Evolutionary conservation across 495 filamentous ascomycete species (phyloP).

Genomic region (Hypoxylon perforatum): DNA sequence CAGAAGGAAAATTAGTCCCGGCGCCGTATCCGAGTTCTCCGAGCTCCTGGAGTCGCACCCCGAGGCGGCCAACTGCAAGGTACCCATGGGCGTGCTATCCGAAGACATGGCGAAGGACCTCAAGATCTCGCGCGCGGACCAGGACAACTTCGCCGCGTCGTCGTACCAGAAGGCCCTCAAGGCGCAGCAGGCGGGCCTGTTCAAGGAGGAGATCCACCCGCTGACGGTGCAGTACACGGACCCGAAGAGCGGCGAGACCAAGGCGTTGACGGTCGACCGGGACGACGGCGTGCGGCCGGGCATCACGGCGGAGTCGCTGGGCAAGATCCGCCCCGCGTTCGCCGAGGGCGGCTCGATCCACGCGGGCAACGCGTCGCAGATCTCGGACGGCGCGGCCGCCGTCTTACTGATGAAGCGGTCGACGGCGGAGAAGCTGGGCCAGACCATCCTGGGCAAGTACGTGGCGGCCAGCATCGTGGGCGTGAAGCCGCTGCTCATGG

Average conservation of each 20-base stretch:
- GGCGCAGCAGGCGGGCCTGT: constrained; percentile 89
- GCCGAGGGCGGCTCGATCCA: constrained; percentile 93
- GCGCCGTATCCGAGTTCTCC: constrained; percentile 92
- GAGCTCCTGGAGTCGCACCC: constrained; percentile 86
- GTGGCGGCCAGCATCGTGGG: constrained; percentile 86
- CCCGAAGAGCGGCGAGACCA: constrained; percentile 89
- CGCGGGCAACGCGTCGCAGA: constrained; percentile 94
- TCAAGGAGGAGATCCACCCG: constrained; percentile 92
- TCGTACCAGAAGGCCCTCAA: constrained; percentile 89
- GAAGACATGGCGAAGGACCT: constrained; percentile 94
- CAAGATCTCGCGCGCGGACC: constrained; percentile 73
- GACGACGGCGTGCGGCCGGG: constrained; percentile 90
- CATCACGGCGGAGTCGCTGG: constrained; percentile 85
- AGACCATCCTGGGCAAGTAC: constrained; percentile 88
- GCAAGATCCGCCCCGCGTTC: constrained; percentile 92
- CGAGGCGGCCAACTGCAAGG: constrained; percentile 94
- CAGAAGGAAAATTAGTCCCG: constrained; percentile 64
- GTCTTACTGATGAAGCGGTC: constrained; percentile 96
- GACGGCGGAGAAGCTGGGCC: constrained; percentile 87
- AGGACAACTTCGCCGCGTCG: constrained; percentile 89
- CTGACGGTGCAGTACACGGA: constrained; percentile 85
- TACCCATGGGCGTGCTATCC: constrained; percentile 94
- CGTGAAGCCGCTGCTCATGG: constrained; percentile 94
- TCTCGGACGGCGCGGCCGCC: constrained; percentile 94
- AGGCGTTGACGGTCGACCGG: constrained; percentile 81